phyloP scores from a whole-genome alignment of 768 basidiomycete genomes.

The Symmetrospora coprosmae region DNA sequence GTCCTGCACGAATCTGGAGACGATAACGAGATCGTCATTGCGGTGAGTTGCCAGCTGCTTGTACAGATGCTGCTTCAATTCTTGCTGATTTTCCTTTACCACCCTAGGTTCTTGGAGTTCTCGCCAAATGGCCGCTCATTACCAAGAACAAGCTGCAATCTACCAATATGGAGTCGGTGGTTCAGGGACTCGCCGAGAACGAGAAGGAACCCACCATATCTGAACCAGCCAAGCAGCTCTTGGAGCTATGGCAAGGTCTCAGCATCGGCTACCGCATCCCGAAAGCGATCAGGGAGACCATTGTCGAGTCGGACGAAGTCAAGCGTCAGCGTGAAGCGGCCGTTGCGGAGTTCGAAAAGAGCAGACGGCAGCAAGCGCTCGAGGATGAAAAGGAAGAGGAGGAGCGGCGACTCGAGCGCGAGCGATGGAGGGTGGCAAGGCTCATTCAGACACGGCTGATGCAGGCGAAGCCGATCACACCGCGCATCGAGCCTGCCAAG shows the following conservation, averaged over 20 bases:
- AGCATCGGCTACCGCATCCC: slow-evolving; percentile 75
- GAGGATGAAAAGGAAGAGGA: slow-evolving; percentile 22
- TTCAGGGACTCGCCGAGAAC: slow-evolving; percentile 12
- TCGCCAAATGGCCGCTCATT: slow-evolving; percentile 57
- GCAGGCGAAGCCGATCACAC: not conserved
- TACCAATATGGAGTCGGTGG: slow-evolving; percentile 46
- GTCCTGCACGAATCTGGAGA: slow-evolving; percentile 60
- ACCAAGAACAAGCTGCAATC: slow-evolving; percentile 86
- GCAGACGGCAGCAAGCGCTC: not conserved
- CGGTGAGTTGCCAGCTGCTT: slow-evolving; percentile 44
- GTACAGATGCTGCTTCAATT: slow-evolving; percentile 48
- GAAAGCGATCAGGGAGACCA: slow-evolving; percentile 41
- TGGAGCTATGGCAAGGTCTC: slow-evolving; percentile 65
- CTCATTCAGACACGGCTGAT: not conserved
- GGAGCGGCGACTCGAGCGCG: not conserved
- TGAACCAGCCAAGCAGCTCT: slow-evolving; percentile 52
- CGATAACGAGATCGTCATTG: slow-evolving; percentile 55
- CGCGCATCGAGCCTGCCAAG: too few species aligned
- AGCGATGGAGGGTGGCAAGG: not conserved
- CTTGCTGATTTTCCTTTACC: slow-evolving; percentile 42
- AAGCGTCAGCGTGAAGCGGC: not conserved
- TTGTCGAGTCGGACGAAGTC: slow-evolving; percentile 16
- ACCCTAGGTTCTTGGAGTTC: slow-evolving; percentile 38
- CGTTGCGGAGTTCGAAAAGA: not conserved
- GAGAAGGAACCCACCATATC: slow-evolving; percentile 18